Evolutionary conservation across 495 filamentous ascomycete species (phyloP), one percentile per base, ranked within the genome.

Genomic region (Evansstolkia leycettana): DNA sequence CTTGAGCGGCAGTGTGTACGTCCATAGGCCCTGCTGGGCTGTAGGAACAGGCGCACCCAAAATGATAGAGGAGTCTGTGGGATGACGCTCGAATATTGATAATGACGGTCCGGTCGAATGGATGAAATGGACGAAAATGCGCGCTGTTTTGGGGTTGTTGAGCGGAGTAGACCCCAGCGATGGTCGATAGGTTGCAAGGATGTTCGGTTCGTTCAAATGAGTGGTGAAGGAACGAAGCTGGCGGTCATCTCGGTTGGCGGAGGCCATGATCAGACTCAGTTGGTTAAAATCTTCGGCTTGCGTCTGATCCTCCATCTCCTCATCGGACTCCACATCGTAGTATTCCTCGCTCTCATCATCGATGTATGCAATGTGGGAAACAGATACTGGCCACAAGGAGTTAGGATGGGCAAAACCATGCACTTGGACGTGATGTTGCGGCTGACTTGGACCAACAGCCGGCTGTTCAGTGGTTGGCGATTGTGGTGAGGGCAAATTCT

Each of bases 71-170:
- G 86, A 73, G 51, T 93, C 88, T 11, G 78, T 71, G 9, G 82
- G 78, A 57, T 86, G 75, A 20, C 90, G 69, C 53, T 96, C 89
- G 43, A 82, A 94, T 16, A 94, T 69, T 2, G 88, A 93, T 41
- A 96, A 68, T 43, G 72, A 81, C 1, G 89, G 86, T 0, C 81
- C 90, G 2, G 87, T 94, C 6, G 88, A 79, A 45, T 85, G 79
- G 17, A 95, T 75, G 54, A 95, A 98, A 60, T 96, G 86, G 50
- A 80, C 79, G 52, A 96, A 98, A 11, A 95, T 75, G 20, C 80
- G 73, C 7, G 86, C 86, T 1, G 85, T 92, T 37, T 78, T 76
- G 2, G 75, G 69, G 48, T 96, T 87, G 46, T 77, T 83, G 16
- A 95, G 58, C 4, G 88, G 90, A 23, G 84, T 87, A 2, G 79